A percentile compares a stretch with the other conserved stretches of the same genome.
phyloP scores from a whole-genome alignment of 345 rosid species.

The Raphanus sativus region DNA sequence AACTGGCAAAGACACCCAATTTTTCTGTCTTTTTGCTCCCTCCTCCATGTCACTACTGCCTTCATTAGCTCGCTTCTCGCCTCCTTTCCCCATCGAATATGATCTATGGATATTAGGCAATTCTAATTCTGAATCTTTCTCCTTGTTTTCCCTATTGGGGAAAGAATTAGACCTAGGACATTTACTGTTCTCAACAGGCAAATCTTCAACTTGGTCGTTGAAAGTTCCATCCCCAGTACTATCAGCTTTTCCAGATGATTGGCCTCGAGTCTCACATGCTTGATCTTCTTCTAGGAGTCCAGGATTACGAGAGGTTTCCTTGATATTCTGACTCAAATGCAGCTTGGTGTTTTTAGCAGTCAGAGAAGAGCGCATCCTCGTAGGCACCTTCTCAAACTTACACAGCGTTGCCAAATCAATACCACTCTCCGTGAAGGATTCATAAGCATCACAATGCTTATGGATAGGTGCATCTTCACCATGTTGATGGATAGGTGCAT shows the following conservation, averaged over 20 bases:
- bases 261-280: conserved; percentile 37
- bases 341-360: conserved; percentile 45
- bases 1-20: conserved; percentile 58
- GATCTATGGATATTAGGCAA: conserved; percentile 50
- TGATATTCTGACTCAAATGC: conserved; percentile 42
- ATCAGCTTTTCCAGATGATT: conserved; percentile 39
- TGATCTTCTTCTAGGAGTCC: conserved; percentile 42
- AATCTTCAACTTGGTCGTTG: conserved; percentile 42
- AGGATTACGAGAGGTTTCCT: conserved; percentile 43
- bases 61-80: conserved; percentile 64
- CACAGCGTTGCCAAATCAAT: conserved; percentile 66
- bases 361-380: conserved; percentile 79
- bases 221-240: conserved; percentile 45
- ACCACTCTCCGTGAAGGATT: conserved; percentile 43
- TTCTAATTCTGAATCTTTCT: conserved; percentile 44
- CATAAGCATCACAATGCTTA: conserved; percentile 33
- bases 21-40: conserved; percentile 62
- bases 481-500: conserved; percentile 30
- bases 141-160: conserved; percentile 48
- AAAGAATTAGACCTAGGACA: conserved; percentile 65
- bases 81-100: conserved; percentile 55
- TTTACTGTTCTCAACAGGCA: conserved; percentile 46
- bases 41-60: conserved; percentile 51
- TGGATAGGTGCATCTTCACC: conserved; percentile 33
- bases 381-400: conserved; percentile 81